These are phyloP conservation scores for Russula compacta DNA, from an alignment of 768 basidiomycete genomes.

Conservation along the genomic window DNA sequence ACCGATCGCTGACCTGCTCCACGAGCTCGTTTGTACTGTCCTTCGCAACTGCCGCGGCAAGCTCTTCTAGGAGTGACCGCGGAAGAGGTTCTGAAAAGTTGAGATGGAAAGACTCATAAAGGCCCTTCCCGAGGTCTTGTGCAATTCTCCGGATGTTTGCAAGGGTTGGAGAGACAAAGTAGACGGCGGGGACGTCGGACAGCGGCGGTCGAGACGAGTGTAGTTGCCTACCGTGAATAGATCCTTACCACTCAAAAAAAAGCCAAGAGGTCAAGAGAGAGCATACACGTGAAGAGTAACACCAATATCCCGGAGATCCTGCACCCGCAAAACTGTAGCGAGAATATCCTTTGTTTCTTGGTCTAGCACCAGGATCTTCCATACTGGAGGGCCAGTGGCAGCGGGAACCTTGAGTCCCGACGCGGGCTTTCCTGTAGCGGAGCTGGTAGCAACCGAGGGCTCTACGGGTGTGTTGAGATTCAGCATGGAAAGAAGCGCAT, in stretches of 20 bases:
- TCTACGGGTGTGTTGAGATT: conserved; percentile 69
- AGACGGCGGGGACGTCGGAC: conserved; percentile 92
- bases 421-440: conserved; percentile 30
- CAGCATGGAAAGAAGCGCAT: conserved; percentile 74
- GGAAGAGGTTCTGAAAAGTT: conserved; percentile 93
- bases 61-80: conserved; percentile 82
- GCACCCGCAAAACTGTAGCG: conserved; percentile 90
- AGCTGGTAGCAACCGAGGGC: conserved; percentile 23
- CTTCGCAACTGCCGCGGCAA: conserved; percentile 79
- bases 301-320: conserved; percentile 92
- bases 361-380: conserved; percentile 95
- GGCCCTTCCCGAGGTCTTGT: conserved; percentile 78
- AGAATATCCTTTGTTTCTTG: conserved; percentile 94
- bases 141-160: conserved; percentile 84
- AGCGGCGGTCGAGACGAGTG: conserved; percentile 83
- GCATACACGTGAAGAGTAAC: conserved; percentile 96
- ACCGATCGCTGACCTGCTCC: conserved; percentile 47
- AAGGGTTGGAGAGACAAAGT: conserved; percentile 89
- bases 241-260: neutral
- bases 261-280: neutral
- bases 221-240: conserved; percentile 59
- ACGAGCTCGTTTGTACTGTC: conserved; percentile 78
- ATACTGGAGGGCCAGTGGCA: conserved; percentile 66
- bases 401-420: conserved; percentile 43
- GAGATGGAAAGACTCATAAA: conserved; percentile 90